Conservation (phyloP, 345 rosid genomes). For the Citrus maxima region DNA sequence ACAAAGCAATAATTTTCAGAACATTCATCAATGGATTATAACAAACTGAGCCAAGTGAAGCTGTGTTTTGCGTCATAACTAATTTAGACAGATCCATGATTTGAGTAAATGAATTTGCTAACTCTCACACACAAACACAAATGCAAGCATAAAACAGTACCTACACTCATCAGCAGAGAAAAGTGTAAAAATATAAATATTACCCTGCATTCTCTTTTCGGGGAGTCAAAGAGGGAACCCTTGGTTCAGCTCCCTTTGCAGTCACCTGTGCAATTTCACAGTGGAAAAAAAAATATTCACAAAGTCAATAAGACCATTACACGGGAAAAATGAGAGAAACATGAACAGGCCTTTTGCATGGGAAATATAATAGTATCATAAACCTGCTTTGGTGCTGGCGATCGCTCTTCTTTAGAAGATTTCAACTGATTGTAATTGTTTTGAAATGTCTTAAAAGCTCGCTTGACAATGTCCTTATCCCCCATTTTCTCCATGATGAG, state of each 20-base stretch:
- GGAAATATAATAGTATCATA: background rate
- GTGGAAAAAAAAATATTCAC: background rate
- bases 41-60: background rate
- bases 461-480: slow-evolving; percentile 90
- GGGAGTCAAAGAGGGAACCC: slow-evolving; percentile 33
- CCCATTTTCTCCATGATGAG: slow-evolving; percentile 89
- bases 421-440: slow-evolving; percentile 43
- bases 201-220: slow-evolving; percentile 69
- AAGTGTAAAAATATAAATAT: slow-evolving; percentile 12
- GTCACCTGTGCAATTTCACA: slow-evolving; percentile 30
- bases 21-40: background rate
- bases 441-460: slow-evolving; percentile 80
- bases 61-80: background rate
- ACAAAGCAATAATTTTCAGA: background rate
- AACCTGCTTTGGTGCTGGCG: slow-evolving; percentile 58
- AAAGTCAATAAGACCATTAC: background rate
- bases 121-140: slow-evolving; percentile 1
- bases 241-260: slow-evolving; percentile 33
- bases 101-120: background rate
- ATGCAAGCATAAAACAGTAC: background rate
- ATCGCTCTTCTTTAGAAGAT: slow-evolving; percentile 39
- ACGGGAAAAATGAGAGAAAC: background rate
- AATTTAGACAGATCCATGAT: background rate
- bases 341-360: background rate
- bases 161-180: slow-evolving; percentile 14